A percentile compares a stretch with the other conserved stretches of the same genome.
phyloP scores from a whole-genome alignment of 768 basidiomycete species.

The Phylloporus rhodoxanthus region DNA sequence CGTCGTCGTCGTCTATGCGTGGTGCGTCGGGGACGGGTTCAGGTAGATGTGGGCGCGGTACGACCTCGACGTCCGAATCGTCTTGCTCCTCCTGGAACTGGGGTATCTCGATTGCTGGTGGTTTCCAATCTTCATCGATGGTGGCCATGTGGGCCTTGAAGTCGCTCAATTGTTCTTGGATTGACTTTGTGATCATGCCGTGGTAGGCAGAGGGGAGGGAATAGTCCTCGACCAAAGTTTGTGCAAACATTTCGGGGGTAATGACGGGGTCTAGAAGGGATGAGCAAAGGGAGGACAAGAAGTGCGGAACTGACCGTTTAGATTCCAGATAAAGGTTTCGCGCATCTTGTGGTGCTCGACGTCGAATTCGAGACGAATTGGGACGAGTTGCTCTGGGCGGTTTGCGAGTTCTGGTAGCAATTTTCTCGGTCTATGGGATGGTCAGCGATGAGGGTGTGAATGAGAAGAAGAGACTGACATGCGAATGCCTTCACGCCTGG shows the following conservation, averaged over 20 bases:
- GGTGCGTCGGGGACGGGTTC: conserved; percentile 23
- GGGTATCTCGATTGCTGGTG: conserved; percentile 19
- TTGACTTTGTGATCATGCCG: conserved; percentile 65
- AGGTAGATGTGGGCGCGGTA: conserved; percentile 8
- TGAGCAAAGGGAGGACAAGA: background rate
- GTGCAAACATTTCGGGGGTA: conserved; percentile 86
- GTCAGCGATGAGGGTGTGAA: conserved; percentile 3
- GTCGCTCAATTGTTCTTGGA: conserved; percentile 84
- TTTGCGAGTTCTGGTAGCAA: conserved; percentile 51
- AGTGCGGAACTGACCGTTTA: conserved; percentile 61
- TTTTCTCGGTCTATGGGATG: conserved; percentile 49
- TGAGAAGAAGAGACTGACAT: conserved; percentile 50
- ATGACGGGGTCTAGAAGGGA: conserved; percentile 67
- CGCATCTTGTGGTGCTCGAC: conserved; percentile 90
- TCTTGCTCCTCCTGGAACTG: conserved; percentile 24
- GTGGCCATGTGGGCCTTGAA: conserved; percentile 61
- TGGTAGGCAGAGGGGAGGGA: conserved; percentile 61
- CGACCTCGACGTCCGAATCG: conserved; percentile 24
- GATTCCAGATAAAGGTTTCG: conserved; percentile 97
- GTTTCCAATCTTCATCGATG: conserved; percentile 42
- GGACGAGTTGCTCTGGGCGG: conserved; percentile 77
- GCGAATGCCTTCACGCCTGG: conserved; percentile 62
- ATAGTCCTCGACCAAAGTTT: conserved; percentile 89
- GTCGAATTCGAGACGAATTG: conserved; percentile 94
- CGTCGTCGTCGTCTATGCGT: conserved; percentile 20